phyloP scores from a whole-genome alignment of 192 early-diverging fungal species.

The Coemansia sp. region DNA sequence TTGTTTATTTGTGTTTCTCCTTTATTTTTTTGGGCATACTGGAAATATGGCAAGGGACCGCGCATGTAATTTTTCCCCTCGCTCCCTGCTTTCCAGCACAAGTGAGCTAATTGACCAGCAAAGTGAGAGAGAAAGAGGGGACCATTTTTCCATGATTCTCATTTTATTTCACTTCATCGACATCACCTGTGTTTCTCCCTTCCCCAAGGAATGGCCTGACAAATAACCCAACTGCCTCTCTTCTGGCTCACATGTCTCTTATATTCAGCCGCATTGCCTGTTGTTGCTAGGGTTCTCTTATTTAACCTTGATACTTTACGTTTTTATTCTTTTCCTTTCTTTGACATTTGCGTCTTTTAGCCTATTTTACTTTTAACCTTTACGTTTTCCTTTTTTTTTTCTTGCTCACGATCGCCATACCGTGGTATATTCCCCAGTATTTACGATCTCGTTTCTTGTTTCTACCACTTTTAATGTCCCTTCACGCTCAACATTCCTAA shows the following conservation, averaged over 20 bases:
- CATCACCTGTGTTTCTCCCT: not conserved
- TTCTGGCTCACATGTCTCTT: not conserved
- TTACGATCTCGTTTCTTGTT: not conserved
- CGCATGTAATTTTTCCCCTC: no score
- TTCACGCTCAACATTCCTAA: not conserved
- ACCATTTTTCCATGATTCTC: no score
- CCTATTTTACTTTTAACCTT: slow-evolving; percentile 1
- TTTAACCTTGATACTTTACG: not conserved
- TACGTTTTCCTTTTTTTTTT: not conserved
- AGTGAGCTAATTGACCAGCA: no score
- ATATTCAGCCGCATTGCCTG: not conserved
- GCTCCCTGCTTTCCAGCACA: no score
- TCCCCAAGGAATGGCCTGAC: not conserved
- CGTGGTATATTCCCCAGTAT: not conserved
- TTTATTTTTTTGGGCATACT: not conserved
- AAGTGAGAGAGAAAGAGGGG: no score
- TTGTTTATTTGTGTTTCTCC: not conserved
- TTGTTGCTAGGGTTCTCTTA: not conserved
- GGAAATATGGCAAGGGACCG: no score
- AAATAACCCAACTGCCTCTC: not conserved
- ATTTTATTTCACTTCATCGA: no score
- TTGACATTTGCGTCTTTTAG: not conserved
- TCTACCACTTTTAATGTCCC: not conserved
- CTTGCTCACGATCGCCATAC: slow-evolving; percentile 1
- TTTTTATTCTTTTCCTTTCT: not conserved